Percentiles rank a stretch among this genome's conserved stretches.
Evolutionary conservation across 345 rosid species (phyloP).

Genomic region (Lepidium africanum): DNA sequence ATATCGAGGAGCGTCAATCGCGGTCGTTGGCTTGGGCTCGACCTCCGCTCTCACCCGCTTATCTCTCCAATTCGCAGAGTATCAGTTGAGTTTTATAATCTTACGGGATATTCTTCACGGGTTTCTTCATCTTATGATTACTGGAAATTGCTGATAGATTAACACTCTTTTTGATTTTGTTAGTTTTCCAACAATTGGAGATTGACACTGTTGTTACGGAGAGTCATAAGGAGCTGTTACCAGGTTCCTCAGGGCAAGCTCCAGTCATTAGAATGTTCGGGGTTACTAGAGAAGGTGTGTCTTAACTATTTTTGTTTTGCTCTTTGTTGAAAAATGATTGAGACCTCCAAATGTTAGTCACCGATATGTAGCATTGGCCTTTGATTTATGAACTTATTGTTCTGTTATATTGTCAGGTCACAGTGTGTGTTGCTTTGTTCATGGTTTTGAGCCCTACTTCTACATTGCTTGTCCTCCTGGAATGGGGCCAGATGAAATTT

Average conservation of each 20-base stretch:
- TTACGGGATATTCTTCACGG: background rate
- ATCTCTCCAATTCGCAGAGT: conserved; percentile 45
- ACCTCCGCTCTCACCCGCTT: conserved; percentile 53
- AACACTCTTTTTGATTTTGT: background rate
- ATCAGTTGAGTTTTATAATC: conserved; percentile 35
- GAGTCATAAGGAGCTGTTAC: conserved; percentile 46
- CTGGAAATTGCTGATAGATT: background rate
- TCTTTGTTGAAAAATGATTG: background rate
- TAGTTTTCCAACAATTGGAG: conserved; percentile 93
- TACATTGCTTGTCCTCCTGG: conserved; percentile 83
- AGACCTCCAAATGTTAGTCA: background rate
- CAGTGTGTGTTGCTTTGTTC: conserved; percentile 91
- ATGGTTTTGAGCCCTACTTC: conserved; percentile 97
- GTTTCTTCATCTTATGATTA: conserved; percentile 4
- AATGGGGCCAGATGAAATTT: conserved; percentile 90
- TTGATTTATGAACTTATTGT: background rate
- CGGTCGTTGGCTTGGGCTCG: conserved; percentile 73
- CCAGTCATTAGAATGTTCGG: conserved; percentile 84
- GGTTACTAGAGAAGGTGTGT: conserved; percentile 78
- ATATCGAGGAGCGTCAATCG: conserved; percentile 63
- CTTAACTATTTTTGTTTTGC: background rate
- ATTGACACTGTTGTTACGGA: conserved; percentile 78
- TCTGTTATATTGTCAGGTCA: conserved; percentile 43
- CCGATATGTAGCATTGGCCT: background rate
- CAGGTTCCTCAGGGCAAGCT: conserved; percentile 68